Conservation (phyloP, 208 protist species). For the Porcisia hertigi region DNA sequence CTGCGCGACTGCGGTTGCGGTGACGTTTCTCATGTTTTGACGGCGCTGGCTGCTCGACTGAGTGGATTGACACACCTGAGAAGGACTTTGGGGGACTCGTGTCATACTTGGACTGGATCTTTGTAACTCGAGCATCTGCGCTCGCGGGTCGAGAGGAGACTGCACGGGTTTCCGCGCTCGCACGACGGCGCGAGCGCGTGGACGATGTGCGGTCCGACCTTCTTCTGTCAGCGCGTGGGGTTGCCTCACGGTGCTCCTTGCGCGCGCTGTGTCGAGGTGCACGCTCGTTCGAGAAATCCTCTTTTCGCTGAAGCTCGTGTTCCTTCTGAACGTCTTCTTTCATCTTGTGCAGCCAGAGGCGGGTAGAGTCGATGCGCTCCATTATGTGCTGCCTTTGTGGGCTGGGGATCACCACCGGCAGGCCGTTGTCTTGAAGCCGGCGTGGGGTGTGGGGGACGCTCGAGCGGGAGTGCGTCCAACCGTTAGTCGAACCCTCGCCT, state of each 20-base stretch:
- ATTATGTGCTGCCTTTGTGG: slow-evolving; percentile 24
- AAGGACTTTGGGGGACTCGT: neutral
- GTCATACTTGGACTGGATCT: slow-evolving; percentile 2
- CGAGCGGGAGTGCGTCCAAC: slow-evolving; percentile 9
- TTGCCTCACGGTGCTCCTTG: neutral
- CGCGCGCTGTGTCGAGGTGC: neutral
- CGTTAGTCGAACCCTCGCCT: slow-evolving; percentile 9
- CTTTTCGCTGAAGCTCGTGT: slow-evolving; percentile 11
- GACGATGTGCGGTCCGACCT: slow-evolving; percentile 24
- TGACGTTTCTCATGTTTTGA: neutral
- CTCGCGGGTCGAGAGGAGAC: slow-evolving; percentile 1
- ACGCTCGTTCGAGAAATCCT: slow-evolving; percentile 3
- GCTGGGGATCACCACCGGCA: slow-evolving; percentile 17
- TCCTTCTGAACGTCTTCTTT: slow-evolving; percentile 41
- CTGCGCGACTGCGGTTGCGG: slow-evolving; percentile 1
- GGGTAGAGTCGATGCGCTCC: slow-evolving; percentile 50
- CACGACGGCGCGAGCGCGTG: slow-evolving; percentile 7
- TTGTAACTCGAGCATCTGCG: slow-evolving; percentile 4
- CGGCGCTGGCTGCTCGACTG: slow-evolving; percentile 3
- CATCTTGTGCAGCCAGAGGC: slow-evolving; percentile 57
- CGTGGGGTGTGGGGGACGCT: slow-evolving; percentile 28
- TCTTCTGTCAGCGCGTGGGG: neutral
- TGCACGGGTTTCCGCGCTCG: neutral
- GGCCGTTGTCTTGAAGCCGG: slow-evolving; percentile 14
- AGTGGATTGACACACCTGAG: neutral